Conservation (phyloP, 441 rosid species). For the Capsella rubella region DNA sequence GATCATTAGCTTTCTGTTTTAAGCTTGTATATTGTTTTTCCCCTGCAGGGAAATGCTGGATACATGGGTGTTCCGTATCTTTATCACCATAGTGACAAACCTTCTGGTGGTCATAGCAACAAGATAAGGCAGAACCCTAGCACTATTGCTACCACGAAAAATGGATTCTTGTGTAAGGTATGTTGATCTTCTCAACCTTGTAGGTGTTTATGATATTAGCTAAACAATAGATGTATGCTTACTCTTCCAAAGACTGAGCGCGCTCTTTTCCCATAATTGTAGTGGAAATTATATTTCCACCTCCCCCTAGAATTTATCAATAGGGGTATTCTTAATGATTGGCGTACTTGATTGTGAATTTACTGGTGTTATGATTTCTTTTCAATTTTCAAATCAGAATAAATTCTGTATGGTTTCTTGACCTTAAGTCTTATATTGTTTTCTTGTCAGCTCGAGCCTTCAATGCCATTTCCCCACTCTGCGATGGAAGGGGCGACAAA, state of each 20-base stretch:
- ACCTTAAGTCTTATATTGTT: conserved; percentile 12
- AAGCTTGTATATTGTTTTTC: conserved; percentile 7
- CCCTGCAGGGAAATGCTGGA: conserved; percentile 60
- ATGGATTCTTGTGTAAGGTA: conserved; percentile 72
- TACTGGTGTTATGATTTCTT: background rate
- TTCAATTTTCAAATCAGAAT: background rate
- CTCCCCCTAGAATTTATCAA: background rate
- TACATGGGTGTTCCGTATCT: conserved; percentile 54
- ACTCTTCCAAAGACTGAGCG: background rate
- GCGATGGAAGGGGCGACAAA: conserved; percentile 94
- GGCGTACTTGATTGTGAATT: background rate
- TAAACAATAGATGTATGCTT: background rate
- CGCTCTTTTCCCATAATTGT: background rate
- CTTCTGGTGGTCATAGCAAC: conserved; percentile 47
- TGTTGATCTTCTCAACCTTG: conserved; percentile 22
- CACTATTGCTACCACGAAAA: conserved; percentile 56
- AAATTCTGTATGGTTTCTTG: conserved; percentile 14
- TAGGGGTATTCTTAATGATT: background rate
- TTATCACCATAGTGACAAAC: conserved; percentile 52
- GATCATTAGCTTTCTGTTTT: background rate
- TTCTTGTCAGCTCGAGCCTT: conserved; percentile 68
- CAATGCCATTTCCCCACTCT: conserved; percentile 74
- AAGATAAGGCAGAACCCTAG: conserved; percentile 60
- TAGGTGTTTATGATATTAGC: background rate
- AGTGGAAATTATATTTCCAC: background rate